phyloP scores from a whole-genome alignment of 345 rosid species.

The Hibiscus tridactylites region DNA sequence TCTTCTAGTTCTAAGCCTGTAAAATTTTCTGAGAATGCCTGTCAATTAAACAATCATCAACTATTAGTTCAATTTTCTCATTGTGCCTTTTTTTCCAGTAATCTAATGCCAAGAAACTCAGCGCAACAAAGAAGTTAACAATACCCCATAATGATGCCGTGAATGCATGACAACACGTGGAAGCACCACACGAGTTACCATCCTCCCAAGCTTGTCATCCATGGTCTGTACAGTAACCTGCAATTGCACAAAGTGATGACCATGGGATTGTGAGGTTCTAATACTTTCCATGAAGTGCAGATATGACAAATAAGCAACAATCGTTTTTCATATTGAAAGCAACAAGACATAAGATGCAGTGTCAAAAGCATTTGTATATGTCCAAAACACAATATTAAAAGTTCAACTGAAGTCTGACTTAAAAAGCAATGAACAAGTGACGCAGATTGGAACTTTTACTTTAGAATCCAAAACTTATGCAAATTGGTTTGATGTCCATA shows the following conservation, averaged over 20 bases:
- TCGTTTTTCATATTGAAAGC: background rate
- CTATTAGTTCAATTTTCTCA: background rate
- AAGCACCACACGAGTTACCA: conserved; percentile 91
- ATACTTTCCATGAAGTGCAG: background rate
- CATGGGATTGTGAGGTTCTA: background rate
- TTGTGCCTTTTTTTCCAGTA: background rate
- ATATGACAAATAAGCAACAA: background rate
- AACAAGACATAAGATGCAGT: background rate
- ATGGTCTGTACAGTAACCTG: conserved; percentile 81
- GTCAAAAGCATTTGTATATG: background rate
- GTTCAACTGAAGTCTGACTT: background rate
- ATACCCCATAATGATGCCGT: conserved; percentile 91
- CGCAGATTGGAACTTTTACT: background rate
- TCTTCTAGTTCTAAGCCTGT: conserved; percentile 97
- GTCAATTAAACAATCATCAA: conserved; percentile 15
- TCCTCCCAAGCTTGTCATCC: conserved; percentile 91
- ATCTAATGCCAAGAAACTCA: background rate
- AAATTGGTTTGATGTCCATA: background rate
- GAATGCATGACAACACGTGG: conserved; percentile 96
- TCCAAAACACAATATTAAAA: background rate
- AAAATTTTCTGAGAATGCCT: conserved; percentile 92
- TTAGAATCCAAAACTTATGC: background rate
- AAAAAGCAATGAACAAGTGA: background rate
- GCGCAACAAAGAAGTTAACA: background rate
- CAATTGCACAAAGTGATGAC: conserved; percentile 14